phyloP scores from a whole-genome alignment of 495 filamentous ascomycete species.

The Tuber umbilicatum region DNA sequence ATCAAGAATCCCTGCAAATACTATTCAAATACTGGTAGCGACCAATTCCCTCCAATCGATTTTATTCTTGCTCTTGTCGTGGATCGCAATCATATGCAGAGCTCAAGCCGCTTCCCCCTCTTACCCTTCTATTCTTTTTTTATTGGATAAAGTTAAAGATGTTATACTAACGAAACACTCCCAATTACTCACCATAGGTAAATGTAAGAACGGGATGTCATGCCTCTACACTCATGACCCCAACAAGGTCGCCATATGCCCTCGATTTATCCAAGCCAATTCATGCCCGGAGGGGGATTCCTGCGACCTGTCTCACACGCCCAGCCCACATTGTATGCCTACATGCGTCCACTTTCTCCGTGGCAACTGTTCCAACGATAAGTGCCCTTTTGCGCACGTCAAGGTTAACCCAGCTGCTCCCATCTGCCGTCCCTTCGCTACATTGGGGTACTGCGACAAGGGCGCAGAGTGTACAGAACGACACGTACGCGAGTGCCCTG shows the following conservation, averaged over 20 bases:
- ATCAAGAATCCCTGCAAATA: slow-evolving; percentile 74
- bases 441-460: slow-evolving; percentile 83
- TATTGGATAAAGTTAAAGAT: slow-evolving; percentile 28
- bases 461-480: slow-evolving; percentile 71
- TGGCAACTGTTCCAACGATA: slow-evolving; percentile 79
- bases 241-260: slow-evolving; percentile 85
- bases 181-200: slow-evolving; percentile 32
- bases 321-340: slow-evolving; percentile 76
- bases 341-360: slow-evolving; percentile 83
- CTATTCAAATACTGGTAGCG: slow-evolving; percentile 88
- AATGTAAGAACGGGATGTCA: slow-evolving; percentile 43
- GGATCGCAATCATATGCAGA: slow-evolving; percentile 33
- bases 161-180: slow-evolving; percentile 33
- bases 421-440: slow-evolving; percentile 78
- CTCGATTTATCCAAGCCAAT: slow-evolving; percentile 71
- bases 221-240: slow-evolving; percentile 84
- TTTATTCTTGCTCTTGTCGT: slow-evolving; percentile 32
- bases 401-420: slow-evolving; percentile 71
- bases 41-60: slow-evolving; percentile 42
- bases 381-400: slow-evolving; percentile 86
- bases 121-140: slow-evolving; percentile 23
- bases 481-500: slow-evolving; percentile 85
- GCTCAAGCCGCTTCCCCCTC: slow-evolving; percentile 29
- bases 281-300: slow-evolving; percentile 69
- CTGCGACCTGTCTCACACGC: slow-evolving; percentile 91